phyloP scores from a whole-genome alignment of 805 yeast genomes.

The Tanozyma kutaoensis region DNA sequence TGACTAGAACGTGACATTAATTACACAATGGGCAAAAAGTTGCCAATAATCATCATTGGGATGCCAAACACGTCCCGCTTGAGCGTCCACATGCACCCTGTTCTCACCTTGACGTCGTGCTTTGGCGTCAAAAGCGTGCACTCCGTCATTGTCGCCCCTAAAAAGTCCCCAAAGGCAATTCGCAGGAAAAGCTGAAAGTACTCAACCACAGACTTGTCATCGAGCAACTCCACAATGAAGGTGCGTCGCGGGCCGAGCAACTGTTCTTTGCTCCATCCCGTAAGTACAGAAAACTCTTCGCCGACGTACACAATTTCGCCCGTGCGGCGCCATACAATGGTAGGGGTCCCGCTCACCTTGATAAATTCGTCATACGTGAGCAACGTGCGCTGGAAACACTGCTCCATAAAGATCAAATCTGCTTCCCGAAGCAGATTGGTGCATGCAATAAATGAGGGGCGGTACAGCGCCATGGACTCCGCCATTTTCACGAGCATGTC shows the following conservation, averaged over 20 bases:
- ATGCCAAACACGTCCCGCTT: slow-evolving; percentile 92
- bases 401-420: slow-evolving; percentile 90
- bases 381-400: slow-evolving; percentile 86
- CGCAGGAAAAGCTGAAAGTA: slow-evolving; percentile 77
- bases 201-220: slow-evolving; percentile 74
- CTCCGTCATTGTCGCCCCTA: slow-evolving; percentile 75
- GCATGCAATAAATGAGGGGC: slow-evolving; percentile 90
- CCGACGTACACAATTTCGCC: slow-evolving; percentile 93
- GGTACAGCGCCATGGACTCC: slow-evolving; percentile 74
- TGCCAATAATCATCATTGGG: slow-evolving; percentile 94
- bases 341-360: slow-evolving; percentile 81
- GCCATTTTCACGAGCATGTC: slow-evolving; percentile 70
- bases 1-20: no score
- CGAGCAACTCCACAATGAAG: slow-evolving; percentile 73
- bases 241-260: slow-evolving; percentile 49
- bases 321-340: slow-evolving; percentile 90
- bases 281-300: slow-evolving; percentile 80
- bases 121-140: slow-evolving; percentile 64
- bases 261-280: slow-evolving; percentile 78
- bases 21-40: slow-evolving; percentile 69
- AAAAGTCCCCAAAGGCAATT: slow-evolving; percentile 82
- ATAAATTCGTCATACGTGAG: slow-evolving; percentile 82
- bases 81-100: slow-evolving; percentile 85
- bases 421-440: slow-evolving; percentile 80
- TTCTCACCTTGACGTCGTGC: slow-evolving; percentile 41